A percentile compares a stretch with the other conserved stretches of the same genome.
These are phyloP conservation scores for Penicillium hesseltinei DNA, from an alignment of 2,329 filamentous ascomycete genomes.

Conservation along the genomic window DNA sequence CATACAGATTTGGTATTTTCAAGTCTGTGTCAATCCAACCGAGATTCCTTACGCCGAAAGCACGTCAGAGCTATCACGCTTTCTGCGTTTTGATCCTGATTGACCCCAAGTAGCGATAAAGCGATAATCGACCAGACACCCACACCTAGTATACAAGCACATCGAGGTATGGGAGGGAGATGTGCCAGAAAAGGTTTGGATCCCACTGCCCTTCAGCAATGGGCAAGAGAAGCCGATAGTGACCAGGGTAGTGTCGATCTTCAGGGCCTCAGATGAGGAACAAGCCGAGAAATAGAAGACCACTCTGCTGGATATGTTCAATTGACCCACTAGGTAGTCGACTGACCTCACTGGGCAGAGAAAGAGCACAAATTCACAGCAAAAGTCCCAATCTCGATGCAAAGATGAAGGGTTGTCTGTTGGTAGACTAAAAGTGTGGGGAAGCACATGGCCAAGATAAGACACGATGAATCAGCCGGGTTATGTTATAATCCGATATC, in stretches of 20 bases:
- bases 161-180: conserved; percentile 35
- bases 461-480: conserved; percentile 20
- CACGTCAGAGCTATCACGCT: conserved; percentile 16
- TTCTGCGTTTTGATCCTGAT: conserved; percentile 29
- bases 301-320: background rate
- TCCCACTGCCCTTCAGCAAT: conserved; percentile 17
- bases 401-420: conserved; percentile 11
- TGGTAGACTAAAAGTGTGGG: conserved; percentile 23
- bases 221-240: conserved; percentile 4
- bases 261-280: conserved; percentile 1
- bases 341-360: background rate
- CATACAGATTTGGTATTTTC: conserved; percentile 20
- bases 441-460: conserved; percentile 21
- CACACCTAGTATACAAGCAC: conserved; percentile 35
- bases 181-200: conserved; percentile 14
- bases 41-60: conserved; percentile 11
- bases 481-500: conserved; percentile 5
- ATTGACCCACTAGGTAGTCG: background rate
- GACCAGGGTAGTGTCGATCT: conserved; percentile 4
- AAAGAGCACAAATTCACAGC: background rate
- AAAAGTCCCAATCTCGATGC: conserved; percentile 1
- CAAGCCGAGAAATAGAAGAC: background rate
- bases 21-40: background rate
- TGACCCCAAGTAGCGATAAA: conserved; percentile 37
- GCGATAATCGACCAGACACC: conserved; percentile 38